Evolutionary conservation across 2,329 filamentous ascomycete genomes (phyloP).

Genomic region (Diaporthe australafricana): DNA sequence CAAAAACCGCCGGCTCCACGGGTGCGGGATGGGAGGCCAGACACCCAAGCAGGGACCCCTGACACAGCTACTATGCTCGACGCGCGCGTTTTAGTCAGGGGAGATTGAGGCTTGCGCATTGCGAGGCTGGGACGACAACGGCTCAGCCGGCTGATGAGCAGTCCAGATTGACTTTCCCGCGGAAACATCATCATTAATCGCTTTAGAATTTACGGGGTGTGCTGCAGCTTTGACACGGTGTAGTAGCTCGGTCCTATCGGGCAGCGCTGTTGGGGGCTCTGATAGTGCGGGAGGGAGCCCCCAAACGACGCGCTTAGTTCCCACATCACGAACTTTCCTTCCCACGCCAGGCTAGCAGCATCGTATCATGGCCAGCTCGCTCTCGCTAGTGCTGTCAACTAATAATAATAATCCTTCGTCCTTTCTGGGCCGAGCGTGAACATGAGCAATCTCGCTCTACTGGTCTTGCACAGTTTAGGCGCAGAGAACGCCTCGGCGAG

Average conservation of each 20-base stretch:
- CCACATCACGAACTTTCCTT: slow-evolving; percentile 20
- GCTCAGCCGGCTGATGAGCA: not conserved
- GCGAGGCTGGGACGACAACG: slow-evolving; percentile 9
- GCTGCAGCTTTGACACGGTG: slow-evolving; percentile 8
- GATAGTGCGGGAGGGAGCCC: not conserved
- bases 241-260: slow-evolving; percentile 6
- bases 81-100: slow-evolving; percentile 21
- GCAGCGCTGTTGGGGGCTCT: not conserved
- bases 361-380: slow-evolving; percentile 11
- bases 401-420: not conserved
- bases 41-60: slow-evolving; percentile 17
- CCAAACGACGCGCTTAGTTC: not conserved
- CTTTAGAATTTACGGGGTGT: not conserved
- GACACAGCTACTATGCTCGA: slow-evolving; percentile 18
- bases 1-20: slow-evolving; percentile 13
- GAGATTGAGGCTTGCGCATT: slow-evolving; percentile 23
- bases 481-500: not conserved
- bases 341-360: slow-evolving; percentile 1
- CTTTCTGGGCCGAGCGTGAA: not conserved
- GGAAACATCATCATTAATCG: slow-evolving; percentile 5
- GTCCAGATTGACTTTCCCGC: not conserved
- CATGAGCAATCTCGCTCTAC: not conserved
- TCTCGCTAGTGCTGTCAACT: slow-evolving; percentile 25
- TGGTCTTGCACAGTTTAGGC: not conserved
- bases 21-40: not conserved